Percentiles rank a stretch among this genome's conserved stretches.
These are phyloP conservation scores for Tuber melanosporum DNA, from an alignment of 495 filamentous ascomycete genomes.

Conservation along the genomic window DNA sequence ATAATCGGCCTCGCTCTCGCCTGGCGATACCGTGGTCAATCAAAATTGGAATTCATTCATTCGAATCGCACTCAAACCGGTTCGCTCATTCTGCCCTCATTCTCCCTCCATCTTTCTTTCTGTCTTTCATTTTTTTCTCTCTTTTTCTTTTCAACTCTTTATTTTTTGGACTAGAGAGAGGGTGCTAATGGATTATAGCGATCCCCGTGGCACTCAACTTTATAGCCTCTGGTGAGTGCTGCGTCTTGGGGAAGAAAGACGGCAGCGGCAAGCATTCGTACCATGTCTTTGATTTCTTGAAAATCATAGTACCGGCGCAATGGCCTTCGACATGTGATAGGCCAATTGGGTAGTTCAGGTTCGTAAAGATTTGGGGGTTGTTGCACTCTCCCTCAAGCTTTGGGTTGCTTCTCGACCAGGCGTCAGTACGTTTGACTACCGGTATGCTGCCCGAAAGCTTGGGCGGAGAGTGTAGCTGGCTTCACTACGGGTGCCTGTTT, in stretches of 20 bases:
- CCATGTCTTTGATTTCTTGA: neutral
- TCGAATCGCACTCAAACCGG: conserved; percentile 70
- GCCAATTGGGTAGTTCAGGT: conserved; percentile 45
- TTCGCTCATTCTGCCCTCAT: conserved; percentile 36
- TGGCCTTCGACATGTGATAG: conserved; percentile 27
- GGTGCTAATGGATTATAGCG: conserved; percentile 47
- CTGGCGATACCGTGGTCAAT: conserved; percentile 61
- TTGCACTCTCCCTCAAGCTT: conserved; percentile 26
- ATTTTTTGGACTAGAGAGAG: conserved; percentile 10
- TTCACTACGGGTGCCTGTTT: conserved; percentile 77
- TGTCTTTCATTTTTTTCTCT: too few species aligned
- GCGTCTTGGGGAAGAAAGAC: conserved; percentile 29
- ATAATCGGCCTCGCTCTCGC: conserved; percentile 59
- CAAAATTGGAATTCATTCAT: conserved; percentile 61
- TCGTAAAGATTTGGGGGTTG: conserved; percentile 44
- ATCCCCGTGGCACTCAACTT: conserved; percentile 72
- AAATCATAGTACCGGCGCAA: conserved; percentile 46
- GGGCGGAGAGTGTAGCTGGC: conserved; percentile 50
- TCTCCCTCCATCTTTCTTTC: neutral
- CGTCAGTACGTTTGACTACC: neutral
- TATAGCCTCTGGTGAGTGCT: conserved; percentile 74
- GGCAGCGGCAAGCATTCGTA: conserved; percentile 39
- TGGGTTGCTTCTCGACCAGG: neutral
- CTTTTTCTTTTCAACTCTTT: too few species aligned
- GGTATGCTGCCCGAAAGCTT: neutral